phyloP scores from a whole-genome alignment of 2,329 filamentous ascomycete genomes.

The Biscogniauxia sp. region DNA sequence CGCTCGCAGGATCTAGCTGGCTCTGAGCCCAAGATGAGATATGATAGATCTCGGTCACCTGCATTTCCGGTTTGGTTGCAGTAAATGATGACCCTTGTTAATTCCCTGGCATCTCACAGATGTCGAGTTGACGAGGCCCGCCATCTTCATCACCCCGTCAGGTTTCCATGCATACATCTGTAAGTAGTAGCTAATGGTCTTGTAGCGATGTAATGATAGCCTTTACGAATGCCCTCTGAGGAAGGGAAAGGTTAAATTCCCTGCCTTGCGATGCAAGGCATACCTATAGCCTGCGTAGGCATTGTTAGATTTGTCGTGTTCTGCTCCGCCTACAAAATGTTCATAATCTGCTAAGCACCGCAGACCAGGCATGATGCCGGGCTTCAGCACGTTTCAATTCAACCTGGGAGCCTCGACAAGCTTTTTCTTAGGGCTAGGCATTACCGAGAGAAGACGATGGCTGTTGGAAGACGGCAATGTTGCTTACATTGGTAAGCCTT shows the following conservation, averaged over 20 bases:
- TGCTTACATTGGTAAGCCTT: background rate
- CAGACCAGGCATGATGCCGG: background rate
- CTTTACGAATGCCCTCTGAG: background rate
- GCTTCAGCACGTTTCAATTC: background rate
- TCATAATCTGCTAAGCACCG: background rate
- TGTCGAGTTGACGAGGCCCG: background rate
- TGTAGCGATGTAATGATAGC: background rate
- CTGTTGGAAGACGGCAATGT: background rate
- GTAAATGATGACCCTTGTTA: background rate
- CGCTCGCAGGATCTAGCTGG: slow-evolving; percentile 15
- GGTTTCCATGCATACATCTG: background rate
- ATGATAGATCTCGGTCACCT: slow-evolving; percentile 24
- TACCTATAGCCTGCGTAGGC: no score
- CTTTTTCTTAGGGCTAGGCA: background rate
- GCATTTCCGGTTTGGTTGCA: slow-evolving; percentile 14
- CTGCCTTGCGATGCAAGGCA: background rate
- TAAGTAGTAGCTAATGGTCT: no score
- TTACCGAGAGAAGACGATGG: background rate
- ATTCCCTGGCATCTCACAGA: background rate
- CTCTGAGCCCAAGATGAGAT: slow-evolving; percentile 24
- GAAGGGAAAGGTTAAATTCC: background rate
- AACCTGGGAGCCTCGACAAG: background rate
- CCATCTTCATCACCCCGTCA: background rate
- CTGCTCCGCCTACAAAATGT: background rate
- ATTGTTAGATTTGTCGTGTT: background rate